Evolutionary conservation across 2,329 filamentous ascomycete genomes (phyloP), one percentile per base, ranked within the genome.

Genomic region (Ophiostoma himal-ulmi): DNA sequence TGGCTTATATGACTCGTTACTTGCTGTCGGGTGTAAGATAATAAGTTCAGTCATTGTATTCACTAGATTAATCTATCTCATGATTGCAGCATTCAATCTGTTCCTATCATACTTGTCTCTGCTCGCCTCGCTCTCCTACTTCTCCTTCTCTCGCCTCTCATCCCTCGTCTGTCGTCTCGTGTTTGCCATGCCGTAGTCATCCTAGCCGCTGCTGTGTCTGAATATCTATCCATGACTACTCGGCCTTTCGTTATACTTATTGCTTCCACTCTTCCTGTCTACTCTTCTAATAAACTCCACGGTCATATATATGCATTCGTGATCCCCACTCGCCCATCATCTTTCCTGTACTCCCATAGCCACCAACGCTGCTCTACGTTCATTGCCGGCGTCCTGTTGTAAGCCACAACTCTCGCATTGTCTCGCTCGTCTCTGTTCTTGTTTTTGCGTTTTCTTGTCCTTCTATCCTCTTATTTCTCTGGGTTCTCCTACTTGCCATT

Each of bases 351-450:
- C 70, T 30, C 70, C 70, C 68, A 69, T 36, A 34, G 54, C 64
- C 26, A 54, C 36, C 70, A 69, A 68, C 67, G 62, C 3, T 65
- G 62, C 62, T 22, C 36, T 39, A 17, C 44, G 41, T 26, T 30
- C 36, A 52, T 70, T 64, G 48, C 39, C 44, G 60, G 34, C 67
- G 26, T 26, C 36, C 37, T 41, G 57, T 71, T 44, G 70, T 52
- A 69, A 71, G 68, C 65, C 70, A 71, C 70, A 71, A 71, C 68
- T 68, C 36, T 65, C 70, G 67, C 68, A 67, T 44, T 71, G 70
- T 71, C 70, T 69, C 64, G 68, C 68, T 39, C 22, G 57, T 67
- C 20, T 37, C 62, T 37, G 64, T 37, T 37, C 5, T 14, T 39
- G 37, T 26, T 8, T 41, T 48, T 48, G 1, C 22, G 37, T 69